Conservation (phyloP, 2,329 filamentous ascomycete genomes). For the Ophiocordyceps camponoti-leonardi region DNA sequence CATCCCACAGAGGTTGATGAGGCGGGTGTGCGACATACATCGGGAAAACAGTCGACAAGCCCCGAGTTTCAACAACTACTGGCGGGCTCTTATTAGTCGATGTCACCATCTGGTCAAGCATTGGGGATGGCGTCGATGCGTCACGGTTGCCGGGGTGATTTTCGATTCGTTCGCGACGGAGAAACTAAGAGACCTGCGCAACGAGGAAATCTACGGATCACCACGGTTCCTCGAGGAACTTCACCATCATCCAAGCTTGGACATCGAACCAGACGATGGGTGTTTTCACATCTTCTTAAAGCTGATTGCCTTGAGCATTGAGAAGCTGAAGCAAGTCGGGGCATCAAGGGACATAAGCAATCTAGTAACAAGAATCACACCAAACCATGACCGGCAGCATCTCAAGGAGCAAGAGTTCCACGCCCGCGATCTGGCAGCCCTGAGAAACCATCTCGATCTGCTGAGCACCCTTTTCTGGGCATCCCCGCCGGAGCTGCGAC, state of each 20-base stretch:
- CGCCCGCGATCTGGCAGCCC: slow-evolving; percentile 42
- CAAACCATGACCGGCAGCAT: slow-evolving; percentile 48
- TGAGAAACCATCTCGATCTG: slow-evolving; percentile 53
- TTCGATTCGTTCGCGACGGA: slow-evolving; percentile 53
- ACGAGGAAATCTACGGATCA: slow-evolving; percentile 45
- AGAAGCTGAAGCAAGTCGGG: slow-evolving; percentile 27
- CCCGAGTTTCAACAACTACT: slow-evolving; percentile 49
- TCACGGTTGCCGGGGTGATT: slow-evolving; percentile 38
- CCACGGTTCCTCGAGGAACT: slow-evolving; percentile 44
- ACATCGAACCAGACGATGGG: slow-evolving; percentile 34
- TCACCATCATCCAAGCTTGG: slow-evolving; percentile 24
- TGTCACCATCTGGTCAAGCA: slow-evolving; percentile 46
- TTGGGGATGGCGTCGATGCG: slow-evolving; percentile 48
- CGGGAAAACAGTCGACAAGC: slow-evolving; percentile 34
- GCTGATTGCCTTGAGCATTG: slow-evolving; percentile 39
- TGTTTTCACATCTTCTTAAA: slow-evolving; percentile 56
- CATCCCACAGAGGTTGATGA: slow-evolving; percentile 38
- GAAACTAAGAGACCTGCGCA: slow-evolving; percentile 42
- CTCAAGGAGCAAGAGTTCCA: slow-evolving; percentile 43
- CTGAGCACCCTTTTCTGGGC: slow-evolving; percentile 51
- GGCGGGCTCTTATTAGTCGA: slow-evolving; percentile 37
- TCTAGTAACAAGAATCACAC: slow-evolving; percentile 41
- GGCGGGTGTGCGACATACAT: slow-evolving; percentile 41
- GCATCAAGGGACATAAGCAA: slow-evolving; percentile 42
- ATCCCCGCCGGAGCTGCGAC: slow-evolving; percentile 35